Conservation (phyloP, 176 grass and related monocot species). For the Microstegium vimineum region DNA sequence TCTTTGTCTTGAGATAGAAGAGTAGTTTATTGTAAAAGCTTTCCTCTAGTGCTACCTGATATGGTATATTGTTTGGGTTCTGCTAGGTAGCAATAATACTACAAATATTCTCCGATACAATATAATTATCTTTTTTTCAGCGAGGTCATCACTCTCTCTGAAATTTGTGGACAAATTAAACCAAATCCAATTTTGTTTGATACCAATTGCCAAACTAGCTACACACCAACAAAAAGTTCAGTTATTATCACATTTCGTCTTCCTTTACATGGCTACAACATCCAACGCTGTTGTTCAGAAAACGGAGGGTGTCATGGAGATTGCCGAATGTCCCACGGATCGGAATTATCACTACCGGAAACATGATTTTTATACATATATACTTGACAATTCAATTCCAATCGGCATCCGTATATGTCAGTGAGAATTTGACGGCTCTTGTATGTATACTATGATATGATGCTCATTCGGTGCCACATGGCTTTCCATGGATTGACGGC, state of each 20-base stretch:
- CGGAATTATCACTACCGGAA: background rate
- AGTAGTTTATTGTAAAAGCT: no score
- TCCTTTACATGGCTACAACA: background rate
- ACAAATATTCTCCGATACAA: background rate
- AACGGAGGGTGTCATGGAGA: background rate
- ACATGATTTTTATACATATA: background rate
- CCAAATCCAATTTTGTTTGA: background rate
- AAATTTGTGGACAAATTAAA: background rate
- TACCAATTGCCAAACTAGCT: background rate
- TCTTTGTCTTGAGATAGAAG: no score
- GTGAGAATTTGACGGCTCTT: background rate
- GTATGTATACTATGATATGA: background rate
- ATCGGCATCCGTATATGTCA: background rate
- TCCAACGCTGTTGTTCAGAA: background rate
- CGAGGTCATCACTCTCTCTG: background rate
- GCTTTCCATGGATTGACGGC: background rate
- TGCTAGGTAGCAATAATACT: background rate
- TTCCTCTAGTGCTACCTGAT: no score
- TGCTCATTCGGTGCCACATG: background rate
- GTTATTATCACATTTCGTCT: background rate
- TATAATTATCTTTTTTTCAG: background rate
- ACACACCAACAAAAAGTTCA: background rate
- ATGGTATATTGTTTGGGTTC: no score
- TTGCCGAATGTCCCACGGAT: background rate
- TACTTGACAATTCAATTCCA: background rate